Base-by-base conservation (phyloP, 257 asterid species). In the Capsicum pubescens region DNA sequence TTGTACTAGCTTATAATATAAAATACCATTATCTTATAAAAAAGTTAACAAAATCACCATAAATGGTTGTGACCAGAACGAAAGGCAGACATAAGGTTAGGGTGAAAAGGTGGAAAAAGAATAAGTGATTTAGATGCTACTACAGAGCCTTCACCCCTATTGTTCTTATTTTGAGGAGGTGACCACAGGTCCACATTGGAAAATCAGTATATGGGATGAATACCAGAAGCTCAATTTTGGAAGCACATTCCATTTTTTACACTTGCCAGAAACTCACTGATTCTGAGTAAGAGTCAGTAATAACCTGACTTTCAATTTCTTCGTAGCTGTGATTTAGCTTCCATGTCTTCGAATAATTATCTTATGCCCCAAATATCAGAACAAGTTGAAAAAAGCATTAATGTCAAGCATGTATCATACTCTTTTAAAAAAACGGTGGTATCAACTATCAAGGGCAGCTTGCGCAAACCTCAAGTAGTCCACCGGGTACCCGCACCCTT, bases 101-200 rank as follows among this genome's bases (percentile, higher is more conserved):
- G 56, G 35, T 70, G 79, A 70, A 70, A 69, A 70, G 35, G 79
- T 54, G 39, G 58, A 46, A n/a, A 58, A 58, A 57, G n/a, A 26
- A 71, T 46, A 57, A 71, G 58, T 14, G 56, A 46, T 52, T 71
- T 57, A 71, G 79, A n/a, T 35, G 7, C n/a, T 71, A 5, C 14
- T 60, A 71, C 17, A 46, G 52, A 71, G 59, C 58, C 80, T 72
- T 72, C 39, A 72, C 11, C 79, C 5, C 17, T 19, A 57, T n/a
- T 72, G 80, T 11, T 46, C n/a, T 72, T 72, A 72, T 19, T 71
- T 72, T n/a, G 59, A 36, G 54, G 52, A 39, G 39, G 54, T 16
- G 54, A 9, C 52, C 77, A 69, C 21, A 2, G 26, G 14, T 69
- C 32, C 32, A 69, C 21, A 39, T 69, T 1, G 0, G 15, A 69